Evolutionary conservation across 1,284 basidiomycete genomes (phyloP).

Genomic region (Porogramme epimiltina): DNA sequence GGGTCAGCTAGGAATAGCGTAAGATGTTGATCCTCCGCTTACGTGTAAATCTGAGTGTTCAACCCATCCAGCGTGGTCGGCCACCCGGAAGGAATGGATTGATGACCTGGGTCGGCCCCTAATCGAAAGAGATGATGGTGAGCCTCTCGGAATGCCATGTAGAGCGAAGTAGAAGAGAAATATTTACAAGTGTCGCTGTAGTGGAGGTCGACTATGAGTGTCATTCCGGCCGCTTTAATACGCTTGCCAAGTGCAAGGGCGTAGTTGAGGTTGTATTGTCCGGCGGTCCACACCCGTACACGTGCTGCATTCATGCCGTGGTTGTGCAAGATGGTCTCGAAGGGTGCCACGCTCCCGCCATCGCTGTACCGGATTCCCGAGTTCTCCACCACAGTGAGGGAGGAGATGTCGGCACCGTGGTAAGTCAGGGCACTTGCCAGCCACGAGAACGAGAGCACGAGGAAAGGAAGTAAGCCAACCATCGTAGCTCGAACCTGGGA

Average conservation of each 20-base stretch:
- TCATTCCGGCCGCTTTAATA: slow-evolving; percentile 57
- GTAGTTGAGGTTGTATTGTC: slow-evolving; percentile 55
- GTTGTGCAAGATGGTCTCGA: slow-evolving; percentile 56
- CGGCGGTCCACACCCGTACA: slow-evolving; percentile 64
- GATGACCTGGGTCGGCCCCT: slow-evolving; percentile 68
- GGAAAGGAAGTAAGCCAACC: slow-evolving; percentile 13
- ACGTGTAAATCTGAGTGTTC: slow-evolving; percentile 58
- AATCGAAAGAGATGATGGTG: neutral
- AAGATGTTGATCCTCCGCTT: slow-evolving; percentile 16
- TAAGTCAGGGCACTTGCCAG: slow-evolving; percentile 39
- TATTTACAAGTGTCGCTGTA: slow-evolving; percentile 61
- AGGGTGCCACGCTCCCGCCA: slow-evolving; percentile 39
- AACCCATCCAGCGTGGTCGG: slow-evolving; percentile 50
- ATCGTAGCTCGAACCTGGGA: neutral
- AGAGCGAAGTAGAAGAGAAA: neutral
- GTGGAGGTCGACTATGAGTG: slow-evolving; percentile 59
- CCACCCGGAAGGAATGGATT: slow-evolving; percentile 62
- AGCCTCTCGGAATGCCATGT: neutral
- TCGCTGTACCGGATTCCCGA: slow-evolving; percentile 53
- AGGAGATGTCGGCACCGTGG: slow-evolving; percentile 63
- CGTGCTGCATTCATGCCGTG: slow-evolving; percentile 60
- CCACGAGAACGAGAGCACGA: slow-evolving; percentile 18
- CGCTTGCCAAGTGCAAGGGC: slow-evolving; percentile 58
- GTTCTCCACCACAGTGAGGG: slow-evolving; percentile 54
- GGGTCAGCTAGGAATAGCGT: neutral